A percentile compares a stretch with the other conserved stretches of the same genome.
phyloP scores from a whole-genome alignment of 768 basidiomycete species.

The Kwoniella mangroviensis region DNA sequence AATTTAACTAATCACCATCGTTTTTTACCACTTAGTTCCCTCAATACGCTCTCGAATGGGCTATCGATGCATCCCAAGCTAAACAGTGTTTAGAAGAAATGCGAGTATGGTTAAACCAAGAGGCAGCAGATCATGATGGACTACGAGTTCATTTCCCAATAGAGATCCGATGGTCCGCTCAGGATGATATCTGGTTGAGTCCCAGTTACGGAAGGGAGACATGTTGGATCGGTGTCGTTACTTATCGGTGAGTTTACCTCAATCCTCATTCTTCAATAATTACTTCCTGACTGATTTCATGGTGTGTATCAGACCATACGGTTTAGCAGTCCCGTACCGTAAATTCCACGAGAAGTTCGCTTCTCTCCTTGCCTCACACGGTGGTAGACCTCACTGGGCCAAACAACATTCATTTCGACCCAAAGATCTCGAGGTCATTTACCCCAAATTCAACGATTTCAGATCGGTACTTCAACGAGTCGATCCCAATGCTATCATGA shows the following conservation, averaged over 20 bases:
- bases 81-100: conserved; percentile 73
- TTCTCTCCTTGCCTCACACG: conserved; percentile 68
- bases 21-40: conserved; percentile 67
- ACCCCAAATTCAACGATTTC: conserved; percentile 83
- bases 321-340: conserved; percentile 78
- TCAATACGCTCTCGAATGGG: conserved; percentile 96
- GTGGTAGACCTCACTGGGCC: conserved; percentile 94
- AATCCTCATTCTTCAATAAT: conserved; percentile 11
- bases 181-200: conserved; percentile 92
- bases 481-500: conserved; percentile 72
- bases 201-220: conserved; percentile 78
- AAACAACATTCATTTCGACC: conserved; percentile 81
- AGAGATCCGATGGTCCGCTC: conserved; percentile 84
- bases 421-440: conserved; percentile 67
- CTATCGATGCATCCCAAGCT: conserved; percentile 75
- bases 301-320: conserved; percentile 71
- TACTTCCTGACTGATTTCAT: conserved; percentile 6
- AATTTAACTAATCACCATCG: background rate
- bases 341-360: conserved; percentile 78
- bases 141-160: conserved; percentile 88
- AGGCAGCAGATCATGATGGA: conserved; percentile 71
- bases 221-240: conserved; percentile 97
- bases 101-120: conserved; percentile 70
- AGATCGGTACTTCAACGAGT: conserved; percentile 67
- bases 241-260: conserved; percentile 75